Percentiles rank a stretch among this genome's conserved stretches.
Conservation (phyloP, 75 land plant species). For the Pinus taeda region DNA sequence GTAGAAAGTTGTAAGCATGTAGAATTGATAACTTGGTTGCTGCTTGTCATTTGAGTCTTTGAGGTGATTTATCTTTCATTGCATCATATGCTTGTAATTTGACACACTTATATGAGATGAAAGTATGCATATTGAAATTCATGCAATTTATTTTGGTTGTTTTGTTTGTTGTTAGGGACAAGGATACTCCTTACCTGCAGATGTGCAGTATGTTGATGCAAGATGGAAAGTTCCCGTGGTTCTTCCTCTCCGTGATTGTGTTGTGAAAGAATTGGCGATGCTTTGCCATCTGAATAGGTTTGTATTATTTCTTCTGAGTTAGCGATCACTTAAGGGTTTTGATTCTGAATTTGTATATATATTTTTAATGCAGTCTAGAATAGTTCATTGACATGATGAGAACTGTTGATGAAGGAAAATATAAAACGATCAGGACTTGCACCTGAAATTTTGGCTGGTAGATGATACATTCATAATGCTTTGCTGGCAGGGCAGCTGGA, state of each 20-base stretch:
- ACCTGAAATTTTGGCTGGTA: neutral
- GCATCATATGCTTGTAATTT: neutral
- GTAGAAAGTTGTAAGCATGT: neutral
- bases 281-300: conserved; percentile 79
- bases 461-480: neutral
- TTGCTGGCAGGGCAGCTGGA: conserved; percentile 55
- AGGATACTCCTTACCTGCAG: conserved; percentile 88
- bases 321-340: neutral
- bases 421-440: neutral
- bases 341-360: neutral
- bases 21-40: neutral
- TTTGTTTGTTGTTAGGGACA: conserved; percentile 52
- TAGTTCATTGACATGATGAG: neutral
- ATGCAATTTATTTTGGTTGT: neutral
- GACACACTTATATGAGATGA: neutral
- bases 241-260: conserved; percentile 92
- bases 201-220: conserved; percentile 83
- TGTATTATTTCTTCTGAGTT: conserved; percentile 7
- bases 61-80: neutral
- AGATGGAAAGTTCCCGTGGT: conserved; percentile 87
- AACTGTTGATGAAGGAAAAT: neutral
- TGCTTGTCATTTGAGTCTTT: neutral
- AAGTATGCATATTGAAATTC: neutral
- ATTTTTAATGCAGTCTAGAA: neutral
- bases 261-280: conserved; percentile 63